Base-by-base conservation (phyloP, 352 stramenopile genomes). In the Phytopythium montanum region DNA sequence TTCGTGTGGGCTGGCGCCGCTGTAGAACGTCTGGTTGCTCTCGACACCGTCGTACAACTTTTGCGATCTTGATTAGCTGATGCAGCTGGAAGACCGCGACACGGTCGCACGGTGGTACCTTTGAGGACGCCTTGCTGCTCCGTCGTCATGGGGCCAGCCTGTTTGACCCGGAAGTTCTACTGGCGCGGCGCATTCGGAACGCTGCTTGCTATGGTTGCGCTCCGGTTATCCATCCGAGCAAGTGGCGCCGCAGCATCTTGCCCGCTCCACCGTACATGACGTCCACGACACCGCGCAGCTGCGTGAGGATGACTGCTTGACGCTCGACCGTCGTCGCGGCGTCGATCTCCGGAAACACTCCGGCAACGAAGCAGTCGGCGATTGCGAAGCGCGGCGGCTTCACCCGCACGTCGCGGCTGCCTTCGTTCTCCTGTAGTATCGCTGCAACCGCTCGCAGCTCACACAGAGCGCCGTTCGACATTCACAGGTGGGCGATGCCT, bases 151-250 rank as follows among this genome's bases (percentile, higher is more conserved):
- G 48, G 28, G 25, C 48, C 48, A 3, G 48, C 44, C 18, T 31
- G 44, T 9, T 31, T 21, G 1, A 31, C n/a, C 8, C n/a, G 44
- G 26, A 51, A 51, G 10, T 29, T 31, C 5, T 51, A n/a, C 18
- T 21, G n/a, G 12, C 8, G 3, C 7, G 21, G n/a, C 8, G 31
- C 21, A 14, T 21, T 51, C 14, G 44, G 44, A 2, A 31, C 25
- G 5, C 33, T 33, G 29, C 54, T 68, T 3, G 66, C 62, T 38
- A 70, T 68, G 0, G 59, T 68, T 0, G 62, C 62, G 9, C 60
- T 18, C 23, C 66, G 36, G 42, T 73, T 73, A 33, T 73, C 62
- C 66, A 70, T n/a, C 44, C 64, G 9, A 73, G 50, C n/a, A 73
- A 39, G n/a, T 73, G 66, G 38, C 66, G 70, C 18, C 64, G 61